These are phyloP conservation scores for Pleurotus tuoliensis DNA, from an alignment of 768 basidiomycete species.

Conservation along the genomic window DNA sequence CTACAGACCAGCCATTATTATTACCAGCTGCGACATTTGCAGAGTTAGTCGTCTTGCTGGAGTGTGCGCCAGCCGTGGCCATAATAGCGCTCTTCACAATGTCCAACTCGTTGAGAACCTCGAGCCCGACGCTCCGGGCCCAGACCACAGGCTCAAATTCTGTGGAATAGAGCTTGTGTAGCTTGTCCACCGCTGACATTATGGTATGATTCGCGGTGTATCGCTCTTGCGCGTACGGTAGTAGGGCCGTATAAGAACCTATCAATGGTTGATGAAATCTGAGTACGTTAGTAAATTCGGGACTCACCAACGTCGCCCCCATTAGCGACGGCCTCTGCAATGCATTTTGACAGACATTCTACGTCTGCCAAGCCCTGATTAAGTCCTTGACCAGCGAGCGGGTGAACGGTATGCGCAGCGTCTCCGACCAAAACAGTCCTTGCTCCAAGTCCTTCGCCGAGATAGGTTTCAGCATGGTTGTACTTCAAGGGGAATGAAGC, in stretches of 20 bases:
- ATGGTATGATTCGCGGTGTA: constrained; percentile 86
- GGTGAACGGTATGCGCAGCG: constrained; percentile 93
- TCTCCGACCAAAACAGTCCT: constrained; percentile 92
- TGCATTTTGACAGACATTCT: constrained; percentile 61
- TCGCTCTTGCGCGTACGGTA: constrained; percentile 74
- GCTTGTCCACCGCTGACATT: constrained; percentile 82
- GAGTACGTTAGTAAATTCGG: neutral
- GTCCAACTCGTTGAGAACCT: constrained; percentile 88
- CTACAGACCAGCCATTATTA: neutral
- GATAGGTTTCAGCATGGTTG: constrained; percentile 82
- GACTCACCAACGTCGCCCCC: constrained; percentile 84
- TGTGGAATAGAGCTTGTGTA: constrained; percentile 81
- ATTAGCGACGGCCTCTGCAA: constrained; percentile 48
- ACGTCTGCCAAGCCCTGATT: constrained; percentile 93
- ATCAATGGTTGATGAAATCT: neutral
- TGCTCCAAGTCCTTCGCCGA: constrained; percentile 62
- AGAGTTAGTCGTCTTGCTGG: neutral
- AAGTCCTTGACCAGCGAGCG: constrained; percentile 93
- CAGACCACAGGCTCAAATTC: constrained; percentile 72
- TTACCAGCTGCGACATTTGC: neutral
- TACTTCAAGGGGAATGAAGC: constrained; percentile 91
- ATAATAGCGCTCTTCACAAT: constrained; percentile 80
- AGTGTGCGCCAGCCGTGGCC: constrained; percentile 63
- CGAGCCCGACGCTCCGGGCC: constrained; percentile 83
- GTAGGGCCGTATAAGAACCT: constrained; percentile 75